These are phyloP conservation scores for Saccharomyces uvarum DNA, from an alignment of 1,139 yeast genomes.

Conservation along the genomic window DNA sequence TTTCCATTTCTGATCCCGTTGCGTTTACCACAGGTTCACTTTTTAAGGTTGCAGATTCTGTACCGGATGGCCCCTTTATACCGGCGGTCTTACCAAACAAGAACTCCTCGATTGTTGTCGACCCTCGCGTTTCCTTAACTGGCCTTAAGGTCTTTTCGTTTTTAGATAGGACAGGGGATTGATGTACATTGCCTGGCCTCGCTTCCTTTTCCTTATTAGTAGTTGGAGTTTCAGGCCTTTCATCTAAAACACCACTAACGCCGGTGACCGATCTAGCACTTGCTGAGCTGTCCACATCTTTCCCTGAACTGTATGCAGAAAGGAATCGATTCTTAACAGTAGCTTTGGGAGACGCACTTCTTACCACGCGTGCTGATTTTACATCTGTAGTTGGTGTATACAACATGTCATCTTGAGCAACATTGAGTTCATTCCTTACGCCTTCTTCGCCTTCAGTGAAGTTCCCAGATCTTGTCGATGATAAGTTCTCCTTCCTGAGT, in stretches of 20 bases:
- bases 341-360: slow-evolving; percentile 3
- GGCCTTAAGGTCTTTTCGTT: neutral
- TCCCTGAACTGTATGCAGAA: neutral
- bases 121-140: neutral
- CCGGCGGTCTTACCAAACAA: neutral
- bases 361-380: neutral
- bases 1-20: neutral
- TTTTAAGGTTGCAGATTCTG: neutral
- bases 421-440: slow-evolving; percentile 2
- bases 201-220: neutral
- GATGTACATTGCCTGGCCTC: neutral
- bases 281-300: slow-evolving; percentile 9
- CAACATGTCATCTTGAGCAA: neutral
- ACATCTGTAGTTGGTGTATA: slow-evolving; percentile 1
- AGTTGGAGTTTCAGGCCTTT: neutral
- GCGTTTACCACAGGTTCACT: neutral
- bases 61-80: neutral
- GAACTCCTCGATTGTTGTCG: neutral
- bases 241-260: slow-evolving; percentile 11
- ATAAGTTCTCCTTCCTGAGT: slow-evolving; percentile 14
- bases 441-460: slow-evolving; percentile 12
- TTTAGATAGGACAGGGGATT: neutral
- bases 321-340: neutral
- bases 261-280: slow-evolving; percentile 13
- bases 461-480: slow-evolving; percentile 9